phyloP scores from a whole-genome alignment of 306 rosid genomes.

The Fragaria ananassa region DNA sequence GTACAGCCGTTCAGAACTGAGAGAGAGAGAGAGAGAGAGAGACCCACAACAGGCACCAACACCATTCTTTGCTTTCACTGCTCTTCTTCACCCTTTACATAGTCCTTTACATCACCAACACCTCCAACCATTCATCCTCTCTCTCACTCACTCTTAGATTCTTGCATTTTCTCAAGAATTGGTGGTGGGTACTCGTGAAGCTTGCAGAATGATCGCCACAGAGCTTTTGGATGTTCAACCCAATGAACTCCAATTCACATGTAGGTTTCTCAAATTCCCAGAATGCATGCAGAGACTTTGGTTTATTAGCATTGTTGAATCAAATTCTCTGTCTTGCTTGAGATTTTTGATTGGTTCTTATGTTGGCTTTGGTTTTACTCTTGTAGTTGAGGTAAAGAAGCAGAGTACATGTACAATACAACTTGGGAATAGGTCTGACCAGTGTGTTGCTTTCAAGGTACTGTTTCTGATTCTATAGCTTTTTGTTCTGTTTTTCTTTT shows the following conservation, averaged over 20 bases:
- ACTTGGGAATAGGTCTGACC: constrained; percentile 56
- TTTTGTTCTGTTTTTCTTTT: neutral
- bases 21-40: constrained; percentile 11
- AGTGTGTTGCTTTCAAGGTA: constrained; percentile 87
- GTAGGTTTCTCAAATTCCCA: constrained; percentile 35
- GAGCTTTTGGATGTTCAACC: constrained; percentile 82
- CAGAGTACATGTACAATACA: constrained; percentile 71
- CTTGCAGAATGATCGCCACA: constrained; percentile 35
- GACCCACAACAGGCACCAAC: constrained; percentile 11
- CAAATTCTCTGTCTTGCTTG: neutral
- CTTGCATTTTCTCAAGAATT: constrained; percentile 16
- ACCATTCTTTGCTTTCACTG: constrained; percentile 31
- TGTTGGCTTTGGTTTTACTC: constrained; percentile 11
- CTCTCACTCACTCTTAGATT: constrained; percentile 1
- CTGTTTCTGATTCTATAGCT: neutral
- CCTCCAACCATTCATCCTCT: constrained; percentile 5
- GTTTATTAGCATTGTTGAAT: neutral
- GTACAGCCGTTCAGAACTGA: constrained; percentile 12
- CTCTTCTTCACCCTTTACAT: constrained; percentile 26
- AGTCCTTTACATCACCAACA: neutral
- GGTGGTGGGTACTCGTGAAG: neutral
- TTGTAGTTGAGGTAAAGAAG: constrained; percentile 76
- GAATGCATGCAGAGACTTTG: neutral
- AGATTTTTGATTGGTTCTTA: constrained; percentile 3
- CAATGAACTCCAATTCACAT: constrained; percentile 60